These are phyloP conservation scores for Avicennia marina DNA, from an alignment of 257 asterid species.

Conservation along the genomic window DNA sequence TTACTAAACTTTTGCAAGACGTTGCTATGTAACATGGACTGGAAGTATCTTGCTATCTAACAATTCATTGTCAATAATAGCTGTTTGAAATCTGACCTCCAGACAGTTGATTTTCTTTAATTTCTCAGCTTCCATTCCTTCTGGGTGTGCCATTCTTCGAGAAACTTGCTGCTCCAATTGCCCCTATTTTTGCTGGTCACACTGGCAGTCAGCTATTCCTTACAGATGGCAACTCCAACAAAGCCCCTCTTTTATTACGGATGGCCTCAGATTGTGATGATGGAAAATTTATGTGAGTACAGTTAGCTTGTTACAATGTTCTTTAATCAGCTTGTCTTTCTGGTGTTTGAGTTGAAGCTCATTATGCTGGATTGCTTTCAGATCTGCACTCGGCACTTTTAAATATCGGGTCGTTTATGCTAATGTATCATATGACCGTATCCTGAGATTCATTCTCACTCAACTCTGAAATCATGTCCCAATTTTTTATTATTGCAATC, in stretches of 20 bases:
- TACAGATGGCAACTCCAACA: constrained; percentile 65
- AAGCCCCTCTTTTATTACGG: constrained; percentile 71
- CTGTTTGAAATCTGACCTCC: constrained; percentile 45
- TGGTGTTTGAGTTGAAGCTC: constrained; percentile 16
- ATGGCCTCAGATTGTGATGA: constrained; percentile 88
- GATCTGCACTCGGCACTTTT: constrained; percentile 89
- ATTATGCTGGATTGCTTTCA: constrained; percentile 29
- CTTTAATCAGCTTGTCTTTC: constrained; percentile 4
- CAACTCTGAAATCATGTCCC: background rate
- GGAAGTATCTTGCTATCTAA: too few species aligned
- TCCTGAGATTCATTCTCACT: constrained; percentile 26
- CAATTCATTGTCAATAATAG: background rate
- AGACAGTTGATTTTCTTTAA: constrained; percentile 42
- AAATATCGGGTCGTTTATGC: constrained; percentile 74
- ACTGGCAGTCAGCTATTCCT: constrained; percentile 78
- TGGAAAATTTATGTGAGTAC: constrained; percentile 68
- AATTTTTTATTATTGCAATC: background rate
- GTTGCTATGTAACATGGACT: too few species aligned
- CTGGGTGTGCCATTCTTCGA: constrained; percentile 75
- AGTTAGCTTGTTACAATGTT: constrained; percentile 8
- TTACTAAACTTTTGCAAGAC: too few species aligned
- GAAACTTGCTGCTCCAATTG: constrained; percentile 88
- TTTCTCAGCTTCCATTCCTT: constrained; percentile 85
- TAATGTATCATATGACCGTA: constrained; percentile 84
- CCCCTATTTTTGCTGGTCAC: constrained; percentile 64